Evolutionary conservation across 139 green algal species (phyloP).

Genomic region (Micractinium sp.): DNA sequence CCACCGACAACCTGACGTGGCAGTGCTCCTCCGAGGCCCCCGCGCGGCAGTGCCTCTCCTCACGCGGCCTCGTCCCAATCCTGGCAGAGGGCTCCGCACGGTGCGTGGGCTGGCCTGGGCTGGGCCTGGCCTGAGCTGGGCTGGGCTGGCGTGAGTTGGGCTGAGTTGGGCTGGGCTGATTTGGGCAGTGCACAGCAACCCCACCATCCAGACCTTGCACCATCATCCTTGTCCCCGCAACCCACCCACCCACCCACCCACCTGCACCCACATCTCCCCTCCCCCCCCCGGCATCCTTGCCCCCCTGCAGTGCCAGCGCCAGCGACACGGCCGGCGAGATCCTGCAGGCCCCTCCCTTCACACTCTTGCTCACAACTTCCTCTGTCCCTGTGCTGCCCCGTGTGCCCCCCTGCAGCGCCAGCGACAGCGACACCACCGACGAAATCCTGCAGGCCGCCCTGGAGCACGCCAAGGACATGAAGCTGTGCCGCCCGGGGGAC

Average conservation of each 20-base stretch:
- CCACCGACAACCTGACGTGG: slow-evolving; percentile 92
- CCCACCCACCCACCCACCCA: background rate
- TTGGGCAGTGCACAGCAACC: no score
- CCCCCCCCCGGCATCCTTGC: background rate
- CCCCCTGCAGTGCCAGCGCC: background rate
- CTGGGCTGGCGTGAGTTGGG: no score
- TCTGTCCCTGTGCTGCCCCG: background rate
- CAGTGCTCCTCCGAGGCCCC: slow-evolving; percentile 88
- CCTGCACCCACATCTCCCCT: background rate
- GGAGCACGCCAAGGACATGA: slow-evolving; percentile 76
- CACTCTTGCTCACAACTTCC: background rate
- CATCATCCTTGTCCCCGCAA: no score
- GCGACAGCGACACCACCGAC: slow-evolving; percentile 92
- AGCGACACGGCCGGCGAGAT: no score
- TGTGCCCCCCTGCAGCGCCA: slow-evolving; percentile 58
- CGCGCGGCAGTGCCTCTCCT: slow-evolving; percentile 86
- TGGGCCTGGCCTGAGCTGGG: no score
- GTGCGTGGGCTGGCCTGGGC: background rate
- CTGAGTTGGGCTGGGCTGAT: no score
- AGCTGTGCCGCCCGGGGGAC: slow-evolving; percentile 83
- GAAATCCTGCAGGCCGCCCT: slow-evolving; percentile 73
- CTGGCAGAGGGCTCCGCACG: slow-evolving; percentile 90
- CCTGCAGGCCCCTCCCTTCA: background rate
- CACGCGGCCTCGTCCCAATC: slow-evolving; percentile 87
- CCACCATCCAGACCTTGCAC: no score